Evolutionary conservation across 441 rosid species (phyloP).

Genomic region (Populus hybrid): DNA sequence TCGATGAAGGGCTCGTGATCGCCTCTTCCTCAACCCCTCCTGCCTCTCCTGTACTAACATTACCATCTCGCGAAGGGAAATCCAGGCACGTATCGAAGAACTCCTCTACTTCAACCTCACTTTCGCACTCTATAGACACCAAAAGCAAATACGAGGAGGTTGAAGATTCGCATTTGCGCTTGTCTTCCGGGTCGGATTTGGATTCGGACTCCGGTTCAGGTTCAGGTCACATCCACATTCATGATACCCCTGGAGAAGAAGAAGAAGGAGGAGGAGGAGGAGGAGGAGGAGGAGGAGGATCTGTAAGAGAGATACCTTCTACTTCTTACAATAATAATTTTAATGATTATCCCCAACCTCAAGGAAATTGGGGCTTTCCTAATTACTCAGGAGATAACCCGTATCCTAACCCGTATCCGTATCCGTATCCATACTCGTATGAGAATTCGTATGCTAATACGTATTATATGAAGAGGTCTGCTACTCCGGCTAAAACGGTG

Average conservation of each 20-base stretch:
- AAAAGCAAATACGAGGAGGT: constrained; percentile 24
- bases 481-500: constrained; percentile 62
- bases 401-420: background rate
- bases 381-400: background rate
- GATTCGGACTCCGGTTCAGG: constrained; percentile 31
- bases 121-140: constrained; percentile 46
- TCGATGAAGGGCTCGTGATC: constrained; percentile 61
- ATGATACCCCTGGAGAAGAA: constrained; percentile 21
- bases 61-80: constrained; percentile 73
- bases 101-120: constrained; percentile 58
- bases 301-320: constrained; percentile 16
- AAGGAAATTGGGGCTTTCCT: constrained; percentile 29
- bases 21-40: constrained; percentile 39
- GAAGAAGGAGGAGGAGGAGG: constrained; percentile 13
- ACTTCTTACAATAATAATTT: constrained; percentile 10
- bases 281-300: background rate
- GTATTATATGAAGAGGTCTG: constrained; percentile 77
- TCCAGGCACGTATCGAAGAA: constrained; percentile 34
- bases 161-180: constrained; percentile 58
- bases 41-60: constrained; percentile 75
- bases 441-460: constrained; percentile 13
- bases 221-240: constrained; percentile 53
- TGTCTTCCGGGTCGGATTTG: constrained; percentile 53
- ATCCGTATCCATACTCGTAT: background rate
- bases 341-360: constrained; percentile 24